These are phyloP conservation scores for Sarcocystis neurona DNA, from an alignment of 169 alveolate genomes.

Conservation along the genomic window DNA sequence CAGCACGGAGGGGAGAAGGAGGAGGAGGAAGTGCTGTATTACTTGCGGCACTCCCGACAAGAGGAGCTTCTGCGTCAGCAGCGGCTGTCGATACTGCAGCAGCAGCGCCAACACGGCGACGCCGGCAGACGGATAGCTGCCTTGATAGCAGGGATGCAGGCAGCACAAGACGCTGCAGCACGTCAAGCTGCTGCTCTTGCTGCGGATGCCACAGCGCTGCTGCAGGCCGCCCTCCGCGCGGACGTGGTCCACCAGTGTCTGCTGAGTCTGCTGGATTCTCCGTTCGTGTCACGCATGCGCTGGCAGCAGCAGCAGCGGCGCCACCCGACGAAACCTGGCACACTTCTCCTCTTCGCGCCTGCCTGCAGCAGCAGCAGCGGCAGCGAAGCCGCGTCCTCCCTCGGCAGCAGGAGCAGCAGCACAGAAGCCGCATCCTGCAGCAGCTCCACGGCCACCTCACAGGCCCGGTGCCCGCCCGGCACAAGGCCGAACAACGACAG, in stretches of 20 bases:
- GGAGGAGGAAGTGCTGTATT: too few species aligned
- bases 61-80: too few species aligned
- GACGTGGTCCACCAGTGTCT: constrained; percentile 48
- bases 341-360: too few species aligned
- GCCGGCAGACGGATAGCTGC: background rate
- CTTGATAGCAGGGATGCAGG: background rate
- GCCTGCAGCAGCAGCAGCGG: constrained; percentile 49
- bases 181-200: background rate
- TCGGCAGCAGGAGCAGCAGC: too few species aligned
- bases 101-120: background rate
- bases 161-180: constrained; percentile 35
- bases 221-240: constrained; percentile 8
- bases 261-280: constrained; percentile 29
- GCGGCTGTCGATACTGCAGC: background rate
- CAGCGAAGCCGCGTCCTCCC: too few species aligned
- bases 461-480: too few species aligned
- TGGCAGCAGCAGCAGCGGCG: constrained; percentile 37
- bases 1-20: too few species aligned
- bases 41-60: too few species aligned
- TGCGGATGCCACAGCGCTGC: background rate
- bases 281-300: background rate
- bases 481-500: too few species aligned
- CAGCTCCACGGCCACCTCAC: too few species aligned
- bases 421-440: too few species aligned
- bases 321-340: too few species aligned